Evolutionary conservation across 768 basidiomycete species (phyloP).

Genomic region (Podaxis sp.): DNA sequence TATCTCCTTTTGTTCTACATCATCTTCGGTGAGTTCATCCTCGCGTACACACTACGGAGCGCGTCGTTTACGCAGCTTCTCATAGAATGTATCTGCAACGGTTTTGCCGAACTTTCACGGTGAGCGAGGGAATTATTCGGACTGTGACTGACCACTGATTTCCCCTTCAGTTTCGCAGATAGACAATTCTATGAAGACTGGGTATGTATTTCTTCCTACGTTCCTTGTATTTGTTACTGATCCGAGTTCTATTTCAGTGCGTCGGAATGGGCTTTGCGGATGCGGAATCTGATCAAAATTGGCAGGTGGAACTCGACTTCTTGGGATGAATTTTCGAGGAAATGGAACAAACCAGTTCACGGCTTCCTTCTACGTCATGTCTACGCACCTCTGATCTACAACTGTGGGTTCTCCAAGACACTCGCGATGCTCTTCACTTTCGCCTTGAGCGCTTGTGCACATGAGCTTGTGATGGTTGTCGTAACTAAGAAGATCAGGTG

Average conservation of each 20-base stretch:
- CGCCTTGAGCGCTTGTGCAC: conserved; percentile 81
- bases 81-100: conserved; percentile 93
- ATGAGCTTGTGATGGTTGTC: conserved; percentile 95
- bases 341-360: conserved; percentile 98
- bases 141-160: not conserved
- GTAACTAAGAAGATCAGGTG: conserved; percentile 90
- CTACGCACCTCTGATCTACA: conserved; percentile 86
- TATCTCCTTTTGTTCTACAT: conserved; percentile 86
- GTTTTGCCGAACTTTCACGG: conserved; percentile 90
- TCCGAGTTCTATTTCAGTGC: not conserved
- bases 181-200: conserved; percentile 97
- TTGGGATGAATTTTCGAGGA: conserved; percentile 96
- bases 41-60: not conserved
- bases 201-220: conserved; percentile 36
- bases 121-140: conserved; percentile 28
- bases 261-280: not conserved
- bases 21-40: conserved; percentile 59
- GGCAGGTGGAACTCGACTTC: conserved; percentile 91
- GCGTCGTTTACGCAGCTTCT: not conserved
- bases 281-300: not conserved
- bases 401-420: conserved; percentile 52
- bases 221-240: not conserved
- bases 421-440: conserved; percentile 94
- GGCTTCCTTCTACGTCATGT: conserved; percentile 93
- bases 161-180: conserved; percentile 77